A percentile compares a stretch with the other conserved stretches of the same genome.
Evolutionary conservation across 2,329 filamentous ascomycete genomes (phyloP).

Genomic region (Penicillium digitatum): DNA sequence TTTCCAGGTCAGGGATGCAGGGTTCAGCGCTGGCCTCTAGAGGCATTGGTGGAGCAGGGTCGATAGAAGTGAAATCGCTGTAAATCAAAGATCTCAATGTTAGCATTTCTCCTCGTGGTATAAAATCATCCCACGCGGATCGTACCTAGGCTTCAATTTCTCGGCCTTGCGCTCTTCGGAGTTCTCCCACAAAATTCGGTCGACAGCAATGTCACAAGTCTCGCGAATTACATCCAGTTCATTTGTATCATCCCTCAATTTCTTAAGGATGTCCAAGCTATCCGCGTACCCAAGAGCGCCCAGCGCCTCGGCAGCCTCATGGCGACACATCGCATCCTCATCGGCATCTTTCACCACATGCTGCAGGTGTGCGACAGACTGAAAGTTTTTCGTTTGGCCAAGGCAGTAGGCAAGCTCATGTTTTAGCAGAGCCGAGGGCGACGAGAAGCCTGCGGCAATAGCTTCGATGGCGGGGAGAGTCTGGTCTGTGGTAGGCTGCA

Average conservation of each 20-base stretch:
- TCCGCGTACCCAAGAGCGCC: constrained; percentile 75
- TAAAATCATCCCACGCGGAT: constrained; percentile 7
- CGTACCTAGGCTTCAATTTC: constrained; percentile 75
- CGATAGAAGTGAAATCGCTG: constrained; percentile 92
- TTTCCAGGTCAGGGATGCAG: constrained; percentile 70
- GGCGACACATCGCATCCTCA: constrained; percentile 94
- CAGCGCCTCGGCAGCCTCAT: constrained; percentile 93
- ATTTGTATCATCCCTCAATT: constrained; percentile 67
- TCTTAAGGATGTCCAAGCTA: constrained; percentile 69
- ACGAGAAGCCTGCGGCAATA: constrained; percentile 81
- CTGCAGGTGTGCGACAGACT: constrained; percentile 68
- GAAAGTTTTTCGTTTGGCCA: constrained; percentile 77
- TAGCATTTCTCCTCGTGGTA: constrained; percentile 1
- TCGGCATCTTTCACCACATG: constrained; percentile 68
- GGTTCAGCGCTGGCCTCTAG: constrained; percentile 54
- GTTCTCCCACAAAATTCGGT: constrained; percentile 89
- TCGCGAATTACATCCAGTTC: constrained; percentile 82
- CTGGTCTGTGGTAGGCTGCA: constrained; percentile 54
- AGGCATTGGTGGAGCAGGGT: constrained; percentile 85
- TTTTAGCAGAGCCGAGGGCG: constrained; percentile 85
- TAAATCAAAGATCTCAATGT: constrained; percentile 25
- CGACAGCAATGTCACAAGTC: constrained; percentile 95
- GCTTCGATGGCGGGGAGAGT: constrained; percentile 66
- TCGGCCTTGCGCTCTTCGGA: constrained; percentile 67
- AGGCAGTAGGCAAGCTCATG: constrained; percentile 97